Base-by-base conservation (phyloP, 73 alveolate genomes). In the Stentor roeselii region DNA sequence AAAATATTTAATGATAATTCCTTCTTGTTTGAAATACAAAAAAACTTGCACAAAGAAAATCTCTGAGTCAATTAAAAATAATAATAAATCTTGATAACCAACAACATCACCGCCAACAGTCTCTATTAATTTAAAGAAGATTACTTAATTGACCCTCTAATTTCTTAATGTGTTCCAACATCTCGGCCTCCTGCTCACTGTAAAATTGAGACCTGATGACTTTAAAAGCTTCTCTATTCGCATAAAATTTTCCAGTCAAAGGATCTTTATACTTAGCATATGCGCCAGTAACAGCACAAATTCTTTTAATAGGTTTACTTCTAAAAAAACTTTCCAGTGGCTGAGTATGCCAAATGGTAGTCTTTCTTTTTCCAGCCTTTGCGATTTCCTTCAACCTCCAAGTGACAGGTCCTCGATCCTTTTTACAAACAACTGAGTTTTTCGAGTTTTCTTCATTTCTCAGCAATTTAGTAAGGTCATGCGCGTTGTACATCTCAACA, bases 401-500 rank as follows among this genome's bases (percentile, higher is more conserved):
- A 1, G 80, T 67, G 21, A 40, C 41, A 21, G 21, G 37, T 27
- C 21, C 21, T 21, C 27, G 21, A 30, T 67, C 37, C 37, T 34
- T 67, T 32, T 67, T 67, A n/a, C 15, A 36, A 30, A 67, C 34
- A 14, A 32, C 37, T 15, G 1, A 27, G 41, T 30, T n/a, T 34
- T 67, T 67, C 14, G 15, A 27, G 34, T 67, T 32, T 67, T 67
- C 80, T 32, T 67, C 80, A 27, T 27, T 30, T 27, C 37, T 67
- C 0, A 67, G 41, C 14, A 67, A 40, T 32, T 67, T 21, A 36
- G 42, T 67, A 36, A 67, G 2, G 27, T 21, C n/a, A 67, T 67
- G 80, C 14, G 80, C 11, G 34, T 67, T 67, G 34, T 67, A 67
- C 80, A 67, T 67, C 41, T 67, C 80, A 0, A 32, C 37, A 27